Evolutionary conservation across 1,284 basidiomycete genomes (phyloP).

Genomic region (Ceratobasidium sp.): DNA sequence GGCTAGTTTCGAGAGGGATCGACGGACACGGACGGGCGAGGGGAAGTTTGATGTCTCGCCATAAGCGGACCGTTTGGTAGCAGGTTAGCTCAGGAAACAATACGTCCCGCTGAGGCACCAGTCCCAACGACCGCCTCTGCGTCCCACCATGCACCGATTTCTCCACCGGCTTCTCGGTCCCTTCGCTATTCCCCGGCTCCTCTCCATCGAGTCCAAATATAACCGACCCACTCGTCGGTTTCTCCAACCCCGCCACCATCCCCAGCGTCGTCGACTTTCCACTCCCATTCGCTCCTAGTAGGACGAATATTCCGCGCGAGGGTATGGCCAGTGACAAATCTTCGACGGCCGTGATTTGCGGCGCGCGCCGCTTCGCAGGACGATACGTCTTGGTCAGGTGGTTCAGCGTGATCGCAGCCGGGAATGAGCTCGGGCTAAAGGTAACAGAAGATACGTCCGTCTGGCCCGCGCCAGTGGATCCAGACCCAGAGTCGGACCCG

Average conservation of each 20-base stretch:
- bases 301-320: conserved; percentile 76
- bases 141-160: conserved; percentile 37
- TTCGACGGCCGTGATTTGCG: conserved; percentile 66
- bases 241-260: conserved; percentile 70
- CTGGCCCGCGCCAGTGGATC: conserved; percentile 49
- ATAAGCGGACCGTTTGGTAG: conserved; percentile 75
- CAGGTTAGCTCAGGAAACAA: conserved; percentile 81
- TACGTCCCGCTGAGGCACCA: conserved; percentile 86
- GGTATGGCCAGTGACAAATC: conserved; percentile 74
- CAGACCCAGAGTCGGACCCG: conserved; percentile 42
- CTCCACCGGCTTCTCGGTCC: conserved; percentile 52
- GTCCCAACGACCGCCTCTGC: conserved; percentile 70
- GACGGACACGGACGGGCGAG: conserved; percentile 55
- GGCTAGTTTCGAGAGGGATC: neutral
- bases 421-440: neutral
- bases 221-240: conserved; percentile 70
- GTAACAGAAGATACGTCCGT: conserved; percentile 54
- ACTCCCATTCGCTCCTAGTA: conserved; percentile 73
- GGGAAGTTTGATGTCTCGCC: conserved; percentile 77
- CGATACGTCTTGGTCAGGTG: conserved; percentile 69
- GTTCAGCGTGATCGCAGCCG: conserved; percentile 64
- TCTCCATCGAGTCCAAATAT: conserved; percentile 67
- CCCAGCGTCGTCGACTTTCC: conserved; percentile 81
- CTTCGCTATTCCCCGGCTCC: conserved; percentile 61
- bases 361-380: conserved; percentile 22